These are phyloP conservation scores for Trichoderma gracile DNA, from an alignment of 2,329 filamentous ascomycete species.

Conservation along the genomic window DNA sequence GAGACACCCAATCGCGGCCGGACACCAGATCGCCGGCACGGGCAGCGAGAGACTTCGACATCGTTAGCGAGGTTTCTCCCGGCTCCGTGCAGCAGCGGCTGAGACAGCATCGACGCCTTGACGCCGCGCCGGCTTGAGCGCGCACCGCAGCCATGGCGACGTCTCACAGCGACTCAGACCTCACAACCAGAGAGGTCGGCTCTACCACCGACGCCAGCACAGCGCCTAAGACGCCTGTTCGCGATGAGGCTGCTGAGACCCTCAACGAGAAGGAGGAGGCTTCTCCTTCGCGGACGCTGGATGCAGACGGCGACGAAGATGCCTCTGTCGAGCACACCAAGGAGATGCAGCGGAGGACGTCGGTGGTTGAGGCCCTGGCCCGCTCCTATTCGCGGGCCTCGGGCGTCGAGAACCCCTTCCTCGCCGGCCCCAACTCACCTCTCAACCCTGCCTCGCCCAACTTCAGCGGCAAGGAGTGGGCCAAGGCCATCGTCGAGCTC, in stretches of 20 bases:
- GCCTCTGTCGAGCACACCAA: conserved; percentile 30
- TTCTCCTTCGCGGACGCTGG: conserved; percentile 34
- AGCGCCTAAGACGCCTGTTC: conserved; percentile 31
- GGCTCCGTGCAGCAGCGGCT: not conserved
- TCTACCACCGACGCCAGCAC: conserved; percentile 27
- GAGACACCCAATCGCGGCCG: not conserved
- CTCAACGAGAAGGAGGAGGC: conserved; percentile 42
- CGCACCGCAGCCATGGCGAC: conserved; percentile 21
- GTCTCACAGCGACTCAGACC: conserved; percentile 48
- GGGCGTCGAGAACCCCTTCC: conserved; percentile 52
- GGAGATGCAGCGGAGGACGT: conserved; percentile 53
- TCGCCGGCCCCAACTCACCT: conserved; percentile 49
- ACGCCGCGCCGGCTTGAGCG: conserved; percentile 2
- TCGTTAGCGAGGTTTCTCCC: not conserved
- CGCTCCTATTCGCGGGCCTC: conserved; percentile 56
- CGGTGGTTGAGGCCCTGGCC: conserved; percentile 57
- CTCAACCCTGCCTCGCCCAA: conserved; percentile 55
- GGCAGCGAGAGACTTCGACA: not conserved
- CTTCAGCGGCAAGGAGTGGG: conserved; percentile 60
- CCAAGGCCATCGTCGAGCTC: conserved; percentile 58
- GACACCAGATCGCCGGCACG: not conserved
- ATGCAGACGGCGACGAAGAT: conserved; percentile 34
- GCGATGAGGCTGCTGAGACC: conserved; percentile 37
- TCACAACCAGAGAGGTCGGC: conserved; percentile 47
- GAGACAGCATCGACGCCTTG: conserved; percentile 7